phyloP scores from a whole-genome alignment of 2,329 filamentous ascomycete genomes.

The Lachnellula suecica region DNA sequence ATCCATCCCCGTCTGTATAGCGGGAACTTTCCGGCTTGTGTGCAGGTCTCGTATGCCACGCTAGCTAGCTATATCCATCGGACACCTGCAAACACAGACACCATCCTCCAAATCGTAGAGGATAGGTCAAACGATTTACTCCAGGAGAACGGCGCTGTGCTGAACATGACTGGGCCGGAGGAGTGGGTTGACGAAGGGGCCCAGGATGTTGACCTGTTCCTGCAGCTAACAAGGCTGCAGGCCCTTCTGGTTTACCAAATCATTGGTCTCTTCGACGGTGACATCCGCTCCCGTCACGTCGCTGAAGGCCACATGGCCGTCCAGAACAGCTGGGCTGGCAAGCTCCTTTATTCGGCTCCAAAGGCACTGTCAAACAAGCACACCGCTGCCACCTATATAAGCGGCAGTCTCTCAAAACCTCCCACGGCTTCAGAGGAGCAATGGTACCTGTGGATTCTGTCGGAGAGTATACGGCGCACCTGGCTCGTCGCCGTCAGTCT shows the following conservation, averaged over 20 bases:
- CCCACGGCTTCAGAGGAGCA: not conserved
- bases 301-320: conserved; percentile 23
- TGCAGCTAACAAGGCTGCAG: conserved; percentile 19
- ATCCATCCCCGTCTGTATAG: conserved; percentile 32
- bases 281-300: conserved; percentile 27
- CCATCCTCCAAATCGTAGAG: conserved; percentile 28
- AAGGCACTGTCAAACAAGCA: conserved; percentile 1
- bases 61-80: conserved; percentile 27
- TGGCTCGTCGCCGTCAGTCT: conserved; percentile 27
- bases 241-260: conserved; percentile 28
- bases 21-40: conserved; percentile 22
- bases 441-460: conserved; percentile 34
- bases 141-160: conserved; percentile 1
- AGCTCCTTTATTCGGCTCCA: conserved; percentile 9
- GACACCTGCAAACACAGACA: conserved; percentile 26
- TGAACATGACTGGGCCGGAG: not conserved
- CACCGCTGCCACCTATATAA: not conserved
- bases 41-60: conserved; percentile 32
- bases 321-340: conserved; percentile 23
- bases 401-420: conserved; percentile 5
- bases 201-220: conserved; percentile 10
- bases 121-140: conserved; percentile 16
- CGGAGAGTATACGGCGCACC: conserved; percentile 32
- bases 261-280: conserved; percentile 30
- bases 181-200: too few species aligned